Evolutionary conservation across 805 yeast species (phyloP).

Genomic region (Pichia insulana): DNA sequence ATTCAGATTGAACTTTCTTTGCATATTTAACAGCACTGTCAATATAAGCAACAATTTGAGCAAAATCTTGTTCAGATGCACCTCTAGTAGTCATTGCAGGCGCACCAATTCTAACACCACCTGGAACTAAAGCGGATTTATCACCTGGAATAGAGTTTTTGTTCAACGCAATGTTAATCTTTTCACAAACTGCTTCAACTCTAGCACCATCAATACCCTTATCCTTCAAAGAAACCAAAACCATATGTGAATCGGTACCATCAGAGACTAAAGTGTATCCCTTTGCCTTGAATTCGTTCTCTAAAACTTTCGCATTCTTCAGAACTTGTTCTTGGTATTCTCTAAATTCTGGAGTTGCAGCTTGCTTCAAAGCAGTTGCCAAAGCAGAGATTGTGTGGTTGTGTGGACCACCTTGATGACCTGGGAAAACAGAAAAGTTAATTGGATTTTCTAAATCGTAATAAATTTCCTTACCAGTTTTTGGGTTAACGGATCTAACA

Average conservation of each 20-base stretch:
- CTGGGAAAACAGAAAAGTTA: constrained; percentile 98
- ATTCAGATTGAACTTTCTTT: constrained; percentile 58
- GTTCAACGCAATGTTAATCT: constrained; percentile 90
- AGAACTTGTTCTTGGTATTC: constrained; percentile 84
- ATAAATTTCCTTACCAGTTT: constrained; percentile 83
- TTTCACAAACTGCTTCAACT: constrained; percentile 90
- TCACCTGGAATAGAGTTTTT: constrained; percentile 98
- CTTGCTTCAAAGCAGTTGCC: constrained; percentile 95
- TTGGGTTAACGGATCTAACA: constrained; percentile 72
- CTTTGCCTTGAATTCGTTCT: constrained; percentile 55
- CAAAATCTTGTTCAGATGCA: constrained; percentile 79
- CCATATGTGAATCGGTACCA: constrained; percentile 98
- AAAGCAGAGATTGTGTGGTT: constrained; percentile 97
- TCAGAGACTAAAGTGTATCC: constrained; percentile 82
- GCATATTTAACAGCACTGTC: constrained; percentile 74
- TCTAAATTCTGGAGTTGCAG: constrained; percentile 80
- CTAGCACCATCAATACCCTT: constrained; percentile 95
- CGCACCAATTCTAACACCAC: constrained; percentile 95
- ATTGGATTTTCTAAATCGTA: constrained; percentile 92
- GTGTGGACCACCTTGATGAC: constrained; percentile 99
- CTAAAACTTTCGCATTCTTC: constrained; percentile 80
- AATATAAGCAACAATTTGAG: constrained; percentile 69
- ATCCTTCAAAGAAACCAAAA: constrained; percentile 79
- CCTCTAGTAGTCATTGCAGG: constrained; percentile 99
- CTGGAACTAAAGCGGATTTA: constrained; percentile 91